phyloP scores from a whole-genome alignment of 192 early-diverging fungal genomes.

The Coemansia sp. region DNA sequence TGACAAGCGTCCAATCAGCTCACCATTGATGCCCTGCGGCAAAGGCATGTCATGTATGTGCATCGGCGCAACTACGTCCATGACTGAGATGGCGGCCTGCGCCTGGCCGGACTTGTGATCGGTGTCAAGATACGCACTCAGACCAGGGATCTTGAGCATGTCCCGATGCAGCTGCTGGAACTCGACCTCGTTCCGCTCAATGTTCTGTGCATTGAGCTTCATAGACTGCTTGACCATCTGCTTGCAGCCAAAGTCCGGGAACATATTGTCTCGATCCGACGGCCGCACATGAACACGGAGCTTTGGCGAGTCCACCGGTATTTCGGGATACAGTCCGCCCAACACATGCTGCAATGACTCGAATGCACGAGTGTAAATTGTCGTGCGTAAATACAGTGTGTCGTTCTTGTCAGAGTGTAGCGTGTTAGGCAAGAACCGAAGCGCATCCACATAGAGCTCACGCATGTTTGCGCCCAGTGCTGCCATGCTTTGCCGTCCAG shows the following conservation, averaged over 20 bases:
- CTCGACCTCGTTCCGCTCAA: slow-evolving; percentile 12
- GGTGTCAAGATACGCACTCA: slow-evolving; percentile 14
- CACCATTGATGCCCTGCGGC: slow-evolving; percentile 29
- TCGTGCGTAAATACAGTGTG: slow-evolving; percentile 57
- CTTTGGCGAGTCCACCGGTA: background rate
- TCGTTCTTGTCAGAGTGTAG: slow-evolving; percentile 4
- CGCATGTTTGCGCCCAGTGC: slow-evolving; percentile 53
- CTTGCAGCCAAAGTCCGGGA: slow-evolving; percentile 26
- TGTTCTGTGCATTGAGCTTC: slow-evolving; percentile 9
- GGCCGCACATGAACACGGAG: slow-evolving; percentile 39
- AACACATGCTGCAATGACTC: slow-evolving; percentile 67
- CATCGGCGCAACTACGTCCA: slow-evolving; percentile 26
- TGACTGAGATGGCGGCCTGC: slow-evolving; percentile 11
- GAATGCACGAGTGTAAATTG: slow-evolving; percentile 61
- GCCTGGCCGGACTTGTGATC: slow-evolving; percentile 1
- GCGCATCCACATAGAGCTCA: slow-evolving; percentile 55
- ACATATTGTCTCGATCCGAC: slow-evolving; percentile 28
- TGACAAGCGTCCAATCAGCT: slow-evolving; percentile 24
- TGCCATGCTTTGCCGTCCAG: slow-evolving; percentile 55
- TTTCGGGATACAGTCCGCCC: slow-evolving; percentile 58
- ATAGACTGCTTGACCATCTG: slow-evolving; percentile 18
- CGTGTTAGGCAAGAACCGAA: slow-evolving; percentile 41
- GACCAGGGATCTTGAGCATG: slow-evolving; percentile 19
- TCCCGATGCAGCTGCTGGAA: slow-evolving; percentile 22
- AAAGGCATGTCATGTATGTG: slow-evolving; percentile 29